phyloP scores from a whole-genome alignment of 2,329 filamentous ascomycete genomes.

The Parastagonospora nodorum region DNA sequence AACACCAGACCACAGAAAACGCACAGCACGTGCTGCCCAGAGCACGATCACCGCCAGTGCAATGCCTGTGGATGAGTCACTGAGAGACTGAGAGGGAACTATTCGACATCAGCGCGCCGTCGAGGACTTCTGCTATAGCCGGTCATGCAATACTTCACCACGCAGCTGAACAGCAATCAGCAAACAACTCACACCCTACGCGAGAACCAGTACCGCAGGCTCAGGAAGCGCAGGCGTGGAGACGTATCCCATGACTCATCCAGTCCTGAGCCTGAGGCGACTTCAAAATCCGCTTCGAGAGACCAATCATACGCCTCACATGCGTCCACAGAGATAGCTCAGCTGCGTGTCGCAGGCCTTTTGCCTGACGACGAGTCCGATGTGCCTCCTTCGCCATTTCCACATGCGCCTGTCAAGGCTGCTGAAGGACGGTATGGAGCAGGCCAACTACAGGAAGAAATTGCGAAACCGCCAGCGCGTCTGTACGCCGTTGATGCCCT shows the following conservation, averaged over 20 bases:
- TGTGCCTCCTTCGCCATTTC: constrained; percentile 51
- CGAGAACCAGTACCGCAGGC: constrained; percentile 33
- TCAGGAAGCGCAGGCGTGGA: constrained; percentile 29
- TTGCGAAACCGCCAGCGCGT: constrained; percentile 50
- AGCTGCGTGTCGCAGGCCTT: constrained; percentile 49
- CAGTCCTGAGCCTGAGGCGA: constrained; percentile 2
- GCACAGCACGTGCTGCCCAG: too few species aligned
- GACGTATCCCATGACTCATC: constrained; percentile 20
- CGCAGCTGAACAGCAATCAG: constrained; percentile 33
- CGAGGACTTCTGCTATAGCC: background rate
- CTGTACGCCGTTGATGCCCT: constrained; percentile 40
- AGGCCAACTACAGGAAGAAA: constrained; percentile 44
- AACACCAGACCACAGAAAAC: too few species aligned
- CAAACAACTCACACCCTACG: constrained; percentile 40
- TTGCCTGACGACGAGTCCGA: constrained; percentile 43
- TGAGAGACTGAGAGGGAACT: too few species aligned
- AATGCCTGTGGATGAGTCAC: too few species aligned
- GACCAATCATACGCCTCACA: constrained; percentile 22
- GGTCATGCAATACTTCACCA: constrained; percentile 42
- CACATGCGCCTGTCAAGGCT: constrained; percentile 45
- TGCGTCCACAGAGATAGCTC: constrained; percentile 27
- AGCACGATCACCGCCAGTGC: too few species aligned
- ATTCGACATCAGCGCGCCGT: too few species aligned
- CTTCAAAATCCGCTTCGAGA: constrained; percentile 2
- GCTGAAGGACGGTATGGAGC: constrained; percentile 19